Percentiles rank a stretch among this genome's conserved stretches.
Evolutionary conservation across 208 protist species (phyloP).

Genomic region (Wallacemonas rigidus): DNA sequence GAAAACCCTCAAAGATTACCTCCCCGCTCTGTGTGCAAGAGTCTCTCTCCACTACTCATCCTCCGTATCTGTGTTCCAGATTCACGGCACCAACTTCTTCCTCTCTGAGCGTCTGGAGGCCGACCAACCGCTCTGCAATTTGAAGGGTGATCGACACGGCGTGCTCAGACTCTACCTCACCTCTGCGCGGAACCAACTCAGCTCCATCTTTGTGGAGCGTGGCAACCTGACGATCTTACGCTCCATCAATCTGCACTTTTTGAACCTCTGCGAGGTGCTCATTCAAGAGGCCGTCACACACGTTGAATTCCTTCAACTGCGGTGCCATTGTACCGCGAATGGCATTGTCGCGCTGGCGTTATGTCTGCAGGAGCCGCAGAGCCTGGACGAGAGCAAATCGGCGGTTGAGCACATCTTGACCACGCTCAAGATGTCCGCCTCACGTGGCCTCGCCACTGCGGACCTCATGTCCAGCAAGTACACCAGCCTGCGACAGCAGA

Average conservation of each 20-base stretch:
- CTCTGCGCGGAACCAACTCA: conserved; percentile 45
- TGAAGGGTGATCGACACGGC: conserved; percentile 44
- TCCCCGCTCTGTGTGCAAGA: conserved; percentile 51
- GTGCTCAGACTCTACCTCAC: conserved; percentile 63
- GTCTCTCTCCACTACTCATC: conserved; percentile 41
- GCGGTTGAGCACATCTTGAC: conserved; percentile 52
- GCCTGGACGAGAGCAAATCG: conserved; percentile 39
- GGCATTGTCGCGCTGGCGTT: conserved; percentile 63
- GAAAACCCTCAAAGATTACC: conserved; percentile 37
- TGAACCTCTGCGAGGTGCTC: conserved; percentile 74
- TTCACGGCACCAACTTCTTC: conserved; percentile 65
- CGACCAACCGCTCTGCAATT: conserved; percentile 33
- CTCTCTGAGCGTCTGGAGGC: conserved; percentile 46
- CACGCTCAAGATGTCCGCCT: conserved; percentile 65
- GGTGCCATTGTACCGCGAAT: conserved; percentile 64
- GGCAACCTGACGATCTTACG: conserved; percentile 62
- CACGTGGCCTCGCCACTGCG: conserved; percentile 57
- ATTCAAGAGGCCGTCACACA: conserved; percentile 72
- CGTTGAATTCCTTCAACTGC: conserved; percentile 80
- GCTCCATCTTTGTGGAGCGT: conserved; percentile 68
- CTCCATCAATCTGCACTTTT: conserved; percentile 65
- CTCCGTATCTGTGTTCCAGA: conserved; percentile 64
- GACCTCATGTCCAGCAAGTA: conserved; percentile 76
- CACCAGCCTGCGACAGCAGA: conserved; percentile 22
- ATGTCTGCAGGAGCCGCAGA: conserved; percentile 46